phyloP scores from a whole-genome alignment of 139 green algal species.

The Eudorina sp. region DNA sequence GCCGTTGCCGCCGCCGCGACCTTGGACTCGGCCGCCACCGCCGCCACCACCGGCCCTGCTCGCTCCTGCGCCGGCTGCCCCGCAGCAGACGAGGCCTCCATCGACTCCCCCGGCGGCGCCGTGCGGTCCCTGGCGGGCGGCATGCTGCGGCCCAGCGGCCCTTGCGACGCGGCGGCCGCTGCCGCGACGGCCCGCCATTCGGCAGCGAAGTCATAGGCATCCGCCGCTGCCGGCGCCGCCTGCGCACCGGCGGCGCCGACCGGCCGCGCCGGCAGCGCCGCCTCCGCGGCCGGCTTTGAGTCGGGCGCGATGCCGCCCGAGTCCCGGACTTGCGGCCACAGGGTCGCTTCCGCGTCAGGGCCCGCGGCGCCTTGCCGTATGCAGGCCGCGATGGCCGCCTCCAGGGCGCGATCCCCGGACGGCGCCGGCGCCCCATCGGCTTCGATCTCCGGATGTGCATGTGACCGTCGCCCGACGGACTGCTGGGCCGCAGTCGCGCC shows the following conservation, averaged over 20 bases:
- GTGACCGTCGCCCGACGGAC: not conserved
- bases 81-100: too few species aligned
- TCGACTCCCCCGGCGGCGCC: not conserved
- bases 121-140: too few species aligned
- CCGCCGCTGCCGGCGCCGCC: not conserved
- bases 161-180: not conserved
- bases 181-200: constrained; percentile 9
- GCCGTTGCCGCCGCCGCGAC: too few species aligned
- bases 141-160: not conserved
- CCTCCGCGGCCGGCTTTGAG: too few species aligned
- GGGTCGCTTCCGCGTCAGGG: too few species aligned
- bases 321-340: too few species aligned
- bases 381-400: not conserved
- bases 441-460: not conserved
- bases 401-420: not conserved
- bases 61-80: too few species aligned
- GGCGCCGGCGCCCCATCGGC: not conserved
- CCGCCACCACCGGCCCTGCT: not conserved
- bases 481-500: not conserved
- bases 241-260: not conserved
- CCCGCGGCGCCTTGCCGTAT: not conserved
- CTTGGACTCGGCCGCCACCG: too few species aligned
- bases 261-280: not conserved
- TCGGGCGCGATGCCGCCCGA: too few species aligned
- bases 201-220: not conserved